Evolutionary conservation across 352 stramenopile species (phyloP).

Genomic region (Pythium aristosporum): DNA sequence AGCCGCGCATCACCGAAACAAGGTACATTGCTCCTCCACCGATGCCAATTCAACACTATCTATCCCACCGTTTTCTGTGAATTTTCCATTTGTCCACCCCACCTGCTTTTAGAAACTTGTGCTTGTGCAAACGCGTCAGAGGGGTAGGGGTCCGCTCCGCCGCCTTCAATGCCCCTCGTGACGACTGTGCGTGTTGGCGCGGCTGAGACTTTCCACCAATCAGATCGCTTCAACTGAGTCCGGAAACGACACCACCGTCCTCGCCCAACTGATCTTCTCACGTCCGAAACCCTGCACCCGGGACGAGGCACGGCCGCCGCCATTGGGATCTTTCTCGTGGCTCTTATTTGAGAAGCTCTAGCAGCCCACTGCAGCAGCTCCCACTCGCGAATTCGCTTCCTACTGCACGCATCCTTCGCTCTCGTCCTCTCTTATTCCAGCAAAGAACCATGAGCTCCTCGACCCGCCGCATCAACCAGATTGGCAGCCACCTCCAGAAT

Average conservation of each 20-base stretch:
- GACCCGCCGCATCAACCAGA: slow-evolving; percentile 71
- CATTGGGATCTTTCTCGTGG: slow-evolving; percentile 1
- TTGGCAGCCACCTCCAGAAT: slow-evolving; percentile 59
- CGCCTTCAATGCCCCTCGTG: slow-evolving; percentile 34
- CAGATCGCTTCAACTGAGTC: slow-evolving; percentile 4
- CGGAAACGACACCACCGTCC: slow-evolving; percentile 11
- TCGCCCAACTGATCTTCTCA: slow-evolving; percentile 33
- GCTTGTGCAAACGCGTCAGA: slow-evolving; percentile 29
- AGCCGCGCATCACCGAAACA: slow-evolving; percentile 12
- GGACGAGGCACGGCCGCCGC: slow-evolving; percentile 17
- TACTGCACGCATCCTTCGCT: slow-evolving; percentile 1
- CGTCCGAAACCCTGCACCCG: slow-evolving; percentile 22
- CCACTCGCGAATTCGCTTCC: slow-evolving; percentile 28
- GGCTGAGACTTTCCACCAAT: slow-evolving; percentile 30
- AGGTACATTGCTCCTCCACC: not conserved
- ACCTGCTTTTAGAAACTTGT: slow-evolving; percentile 11
- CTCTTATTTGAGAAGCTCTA: not conserved
- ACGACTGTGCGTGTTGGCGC: slow-evolving; percentile 52
- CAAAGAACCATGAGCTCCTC: slow-evolving; percentile 40
- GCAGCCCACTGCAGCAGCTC: not conserved
- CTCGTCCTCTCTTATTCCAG: not conserved
- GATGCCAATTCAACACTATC: not conserved
- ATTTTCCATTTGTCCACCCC: not conserved
- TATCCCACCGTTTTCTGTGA: not conserved
- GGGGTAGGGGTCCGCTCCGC: slow-evolving; percentile 20